Evolutionary conservation across 2,329 filamentous ascomycete species (phyloP), one percentile per base, ranked within the genome.

Genomic region (Keithomyces neogunnii): DNA sequence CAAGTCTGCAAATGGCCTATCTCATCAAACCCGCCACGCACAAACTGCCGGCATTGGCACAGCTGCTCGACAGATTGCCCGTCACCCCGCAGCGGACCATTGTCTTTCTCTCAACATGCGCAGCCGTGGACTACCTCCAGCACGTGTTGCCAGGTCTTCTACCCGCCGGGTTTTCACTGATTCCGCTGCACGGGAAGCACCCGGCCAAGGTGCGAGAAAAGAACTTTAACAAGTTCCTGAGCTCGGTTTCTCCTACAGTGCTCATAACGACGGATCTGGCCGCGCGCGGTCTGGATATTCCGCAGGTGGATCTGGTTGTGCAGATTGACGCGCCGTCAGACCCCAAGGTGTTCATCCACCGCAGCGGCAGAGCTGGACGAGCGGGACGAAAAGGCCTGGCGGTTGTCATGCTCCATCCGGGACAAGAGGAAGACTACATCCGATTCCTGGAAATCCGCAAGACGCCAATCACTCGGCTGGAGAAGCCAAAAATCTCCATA

Each of bases 261-360:
- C 81, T 99, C 9, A 75, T 99, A 5, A 97, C 92, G 5, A 97
- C 93, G 19, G 92, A 97, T 64, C 83, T 97, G 30, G 89, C 92
- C 2, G 89, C 92, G 3, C 82, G 92, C 54, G 92, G 92, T 11
- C 78, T 97, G 4, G 92, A 97, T 65, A 93, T 96, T 50, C 90
- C 91, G 0, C 83, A 90, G 51, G 90, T 96, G 39, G 92, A 96
- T 63, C 77, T 96, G 2, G 91, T 96, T 4, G 80, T 96, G 1
- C 92, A 96, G 64, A 76, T 96, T 43, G 91, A 96, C 64, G 87
- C 61, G 69, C 89, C 63, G 1, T 89, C 86, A 40, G 91, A 96
- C 60, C 89, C 91, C 0, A 97, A 97, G 66, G 90, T 88, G 9
- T 97, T 97, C 62, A 89, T 99, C 54, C 93, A 99, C 68, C 85